These are phyloP conservation scores for Amaranthus tricolor DNA, from an alignment of 179 eudicot genomes.

Conservation along the genomic window DNA sequence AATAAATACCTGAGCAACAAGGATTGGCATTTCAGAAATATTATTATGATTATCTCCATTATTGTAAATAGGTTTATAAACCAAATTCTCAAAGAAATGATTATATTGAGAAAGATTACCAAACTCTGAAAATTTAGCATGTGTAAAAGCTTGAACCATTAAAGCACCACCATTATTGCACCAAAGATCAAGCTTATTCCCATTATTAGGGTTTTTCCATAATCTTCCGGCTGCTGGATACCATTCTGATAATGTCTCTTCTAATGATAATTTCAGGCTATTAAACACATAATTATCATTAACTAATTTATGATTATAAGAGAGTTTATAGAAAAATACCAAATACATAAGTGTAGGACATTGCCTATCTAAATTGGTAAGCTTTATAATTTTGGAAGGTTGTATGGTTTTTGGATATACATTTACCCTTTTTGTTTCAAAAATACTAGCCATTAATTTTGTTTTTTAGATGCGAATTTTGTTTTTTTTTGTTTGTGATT, in stretches of 20 bases:
- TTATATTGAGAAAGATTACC: conserved; percentile 26
- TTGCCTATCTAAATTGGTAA: conserved; percentile 42
- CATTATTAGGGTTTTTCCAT: conserved; percentile 34
- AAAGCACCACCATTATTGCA: conserved; percentile 37
- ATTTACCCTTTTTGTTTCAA: conserved; percentile 34
- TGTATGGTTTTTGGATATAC: conserved; percentile 36
- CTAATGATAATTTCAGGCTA: conserved; percentile 25
- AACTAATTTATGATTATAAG: conserved; percentile 1
- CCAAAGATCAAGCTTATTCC: conserved; percentile 38
- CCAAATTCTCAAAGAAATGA: conserved; percentile 35
- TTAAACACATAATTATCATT: conserved; percentile 18
- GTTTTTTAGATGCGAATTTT: background rate
- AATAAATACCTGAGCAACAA: conserved; percentile 34
- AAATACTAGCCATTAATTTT: conserved; percentile 26
- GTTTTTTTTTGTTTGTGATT: background rate
- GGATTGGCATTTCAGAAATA: conserved; percentile 32
- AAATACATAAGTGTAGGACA: conserved; percentile 40
- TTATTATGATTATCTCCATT: conserved; percentile 5
- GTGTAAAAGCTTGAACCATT: conserved; percentile 34
- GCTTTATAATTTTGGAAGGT: conserved; percentile 29
- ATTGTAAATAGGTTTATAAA: conserved; percentile 29
- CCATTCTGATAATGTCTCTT: conserved; percentile 34
- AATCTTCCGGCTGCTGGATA: conserved; percentile 32
- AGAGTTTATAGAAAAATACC: conserved; percentile 32
- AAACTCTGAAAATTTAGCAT: conserved; percentile 22